Percentiles rank a stretch among this genome's conserved stretches.
These are phyloP conservation scores for Solanum chmielewskii DNA, from an alignment of 257 asterid genomes.

Conservation along the genomic window DNA sequence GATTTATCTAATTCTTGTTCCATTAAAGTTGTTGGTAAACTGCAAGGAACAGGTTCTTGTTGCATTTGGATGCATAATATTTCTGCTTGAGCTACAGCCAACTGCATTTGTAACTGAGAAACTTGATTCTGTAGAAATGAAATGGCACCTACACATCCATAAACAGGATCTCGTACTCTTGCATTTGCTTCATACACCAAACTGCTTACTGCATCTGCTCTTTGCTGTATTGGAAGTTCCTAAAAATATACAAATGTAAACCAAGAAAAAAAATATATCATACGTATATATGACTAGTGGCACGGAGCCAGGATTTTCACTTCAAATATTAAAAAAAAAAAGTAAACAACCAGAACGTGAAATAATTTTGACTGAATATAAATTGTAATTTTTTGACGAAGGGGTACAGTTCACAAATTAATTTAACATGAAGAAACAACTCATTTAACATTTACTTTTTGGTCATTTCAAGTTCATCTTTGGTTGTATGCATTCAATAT, in stretches of 20 bases:
- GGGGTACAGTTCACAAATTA: not conserved
- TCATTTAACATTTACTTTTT: not conserved
- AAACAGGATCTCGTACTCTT: constrained; percentile 74
- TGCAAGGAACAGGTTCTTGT: constrained; percentile 19
- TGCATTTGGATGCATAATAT: constrained; percentile 82
- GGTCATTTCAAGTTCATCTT: not conserved
- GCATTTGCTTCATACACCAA: constrained; percentile 86
- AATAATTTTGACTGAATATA: not conserved
- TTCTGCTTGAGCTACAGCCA: constrained; percentile 83
- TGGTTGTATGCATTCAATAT: not conserved
- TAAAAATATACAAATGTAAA: not conserved
- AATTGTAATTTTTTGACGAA: not conserved
- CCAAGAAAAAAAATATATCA: not conserved
- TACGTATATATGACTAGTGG: not conserved
- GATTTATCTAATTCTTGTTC: constrained; percentile 35
- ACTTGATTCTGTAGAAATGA: constrained; percentile 77
- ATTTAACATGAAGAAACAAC: not conserved
- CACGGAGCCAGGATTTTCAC: not conserved
- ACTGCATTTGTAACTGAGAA: constrained; percentile 70
- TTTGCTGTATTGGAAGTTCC: constrained; percentile 73
- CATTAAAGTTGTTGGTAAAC: constrained; percentile 8
- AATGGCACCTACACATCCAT: constrained; percentile 87
- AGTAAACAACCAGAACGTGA: not conserved
- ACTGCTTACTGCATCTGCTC: constrained; percentile 83
- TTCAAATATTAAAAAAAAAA: not conserved